phyloP scores from a whole-genome alignment of 768 basidiomycete genomes.

The Amanita muscaria region DNA sequence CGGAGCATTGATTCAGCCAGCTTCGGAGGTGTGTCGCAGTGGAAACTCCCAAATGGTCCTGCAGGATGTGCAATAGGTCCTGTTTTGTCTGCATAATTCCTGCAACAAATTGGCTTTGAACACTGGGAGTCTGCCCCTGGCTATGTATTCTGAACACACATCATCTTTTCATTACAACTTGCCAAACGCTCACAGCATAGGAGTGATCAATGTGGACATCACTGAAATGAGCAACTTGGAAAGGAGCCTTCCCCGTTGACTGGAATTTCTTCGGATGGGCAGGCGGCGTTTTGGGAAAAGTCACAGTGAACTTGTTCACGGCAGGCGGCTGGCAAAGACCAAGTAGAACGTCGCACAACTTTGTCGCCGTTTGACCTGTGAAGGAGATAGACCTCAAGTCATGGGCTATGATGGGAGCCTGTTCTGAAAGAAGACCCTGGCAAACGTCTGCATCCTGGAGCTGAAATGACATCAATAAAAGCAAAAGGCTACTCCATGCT shows the following conservation, averaged over 20 bases:
- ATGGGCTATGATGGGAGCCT: constrained; percentile 52
- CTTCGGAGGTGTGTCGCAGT: constrained; percentile 44
- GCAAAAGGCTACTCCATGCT: too few relatives aligned
- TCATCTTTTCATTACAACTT: background rate
- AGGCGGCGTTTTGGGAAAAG: constrained; percentile 36
- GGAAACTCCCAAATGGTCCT: constrained; percentile 36
- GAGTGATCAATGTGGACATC: constrained; percentile 54
- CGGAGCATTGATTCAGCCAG: constrained; percentile 44
- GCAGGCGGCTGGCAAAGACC: constrained; percentile 44
- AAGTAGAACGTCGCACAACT: constrained; percentile 46
- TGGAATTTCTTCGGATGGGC: constrained; percentile 23
- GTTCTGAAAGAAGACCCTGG: constrained; percentile 36
- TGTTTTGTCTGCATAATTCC: constrained; percentile 35
- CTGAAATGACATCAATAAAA: constrained; percentile 18
- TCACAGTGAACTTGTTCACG: constrained; percentile 34
- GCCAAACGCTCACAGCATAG: constrained; percentile 32
- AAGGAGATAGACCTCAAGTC: constrained; percentile 41
- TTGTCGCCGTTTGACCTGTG: constrained; percentile 38
- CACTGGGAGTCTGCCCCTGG: constrained; percentile 46
- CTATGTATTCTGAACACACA: constrained; percentile 18
- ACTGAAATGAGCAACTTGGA: constrained; percentile 53
- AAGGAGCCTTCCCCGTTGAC: constrained; percentile 32
- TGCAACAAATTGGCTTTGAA: constrained; percentile 56
- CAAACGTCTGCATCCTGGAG: constrained; percentile 52
- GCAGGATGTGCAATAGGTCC: constrained; percentile 34